Conservation (phyloP, 495 filamentous ascomycete genomes). For the Emericellopsis terricola region DNA sequence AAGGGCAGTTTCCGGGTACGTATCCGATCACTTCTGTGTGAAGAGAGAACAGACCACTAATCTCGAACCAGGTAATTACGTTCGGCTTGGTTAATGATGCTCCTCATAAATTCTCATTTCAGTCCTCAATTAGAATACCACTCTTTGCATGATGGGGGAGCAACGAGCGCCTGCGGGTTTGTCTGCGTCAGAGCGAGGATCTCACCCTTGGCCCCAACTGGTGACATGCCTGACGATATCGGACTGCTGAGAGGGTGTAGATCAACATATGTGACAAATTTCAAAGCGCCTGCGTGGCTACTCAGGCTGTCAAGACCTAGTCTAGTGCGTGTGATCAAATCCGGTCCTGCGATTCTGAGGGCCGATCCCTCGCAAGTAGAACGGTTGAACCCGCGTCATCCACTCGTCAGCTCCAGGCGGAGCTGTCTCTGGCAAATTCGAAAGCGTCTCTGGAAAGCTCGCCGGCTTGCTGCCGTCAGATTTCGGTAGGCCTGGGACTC, state of each 20-base stretch:
- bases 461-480: not conserved
- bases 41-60: not conserved
- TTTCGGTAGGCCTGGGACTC: not conserved
- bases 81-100: slow-evolving; percentile 16
- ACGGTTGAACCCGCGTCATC: not conserved
- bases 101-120: too few species aligned
- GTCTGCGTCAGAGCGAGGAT: too few species aligned
- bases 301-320: too few species aligned
- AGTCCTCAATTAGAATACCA: too few species aligned
- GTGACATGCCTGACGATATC: too few species aligned
- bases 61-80: slow-evolving; percentile 22
- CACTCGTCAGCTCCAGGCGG: too few species aligned
- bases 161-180: too few species aligned
- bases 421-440: not conserved
- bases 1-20: slow-evolving; percentile 91
- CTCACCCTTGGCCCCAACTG: too few species aligned
- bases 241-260: too few species aligned
- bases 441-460: not conserved
- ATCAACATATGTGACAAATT: too few species aligned
- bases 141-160: too few species aligned
- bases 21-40: slow-evolving; percentile 4
- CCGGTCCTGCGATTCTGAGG: not conserved
- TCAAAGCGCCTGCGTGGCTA: too few species aligned
- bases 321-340: not conserved
- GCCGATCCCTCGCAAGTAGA: not conserved